Evolutionary conservation across 2,329 filamentous ascomycete genomes (phyloP).

Genomic region (Sphaerulina populicola): DNA sequence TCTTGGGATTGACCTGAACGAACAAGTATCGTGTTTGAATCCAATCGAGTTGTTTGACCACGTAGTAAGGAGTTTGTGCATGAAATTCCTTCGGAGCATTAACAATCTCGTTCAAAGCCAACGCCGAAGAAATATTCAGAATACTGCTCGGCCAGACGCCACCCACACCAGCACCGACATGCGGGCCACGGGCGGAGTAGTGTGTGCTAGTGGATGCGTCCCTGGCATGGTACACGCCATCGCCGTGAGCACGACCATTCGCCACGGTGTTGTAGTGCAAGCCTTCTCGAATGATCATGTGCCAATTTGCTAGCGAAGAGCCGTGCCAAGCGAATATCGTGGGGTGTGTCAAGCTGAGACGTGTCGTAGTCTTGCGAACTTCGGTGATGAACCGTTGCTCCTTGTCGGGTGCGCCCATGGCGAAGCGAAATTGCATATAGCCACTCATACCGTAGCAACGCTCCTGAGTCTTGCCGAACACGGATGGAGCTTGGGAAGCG

Average conservation of each 20-base stretch:
- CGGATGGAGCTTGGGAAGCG: slow-evolving; percentile 8
- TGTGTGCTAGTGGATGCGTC: slow-evolving; percentile 48
- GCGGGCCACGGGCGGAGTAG: slow-evolving; percentile 37
- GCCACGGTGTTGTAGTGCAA: slow-evolving; percentile 58
- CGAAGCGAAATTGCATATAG: slow-evolving; percentile 78
- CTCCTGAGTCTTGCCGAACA: slow-evolving; percentile 26
- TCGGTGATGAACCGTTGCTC: slow-evolving; percentile 65
- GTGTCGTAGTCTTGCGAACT: slow-evolving; percentile 43
- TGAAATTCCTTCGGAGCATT: slow-evolving; percentile 60
- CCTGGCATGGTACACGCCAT: slow-evolving; percentile 74
- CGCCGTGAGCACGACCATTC: slow-evolving; percentile 63
- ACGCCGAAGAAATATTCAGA: slow-evolving; percentile 48
- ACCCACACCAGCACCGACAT: neutral
- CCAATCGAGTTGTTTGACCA: slow-evolving; percentile 71
- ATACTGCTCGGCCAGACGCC: slow-evolving; percentile 57
- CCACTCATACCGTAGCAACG: slow-evolving; percentile 54
- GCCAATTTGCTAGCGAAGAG: slow-evolving; percentile 70
- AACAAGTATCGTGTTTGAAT: slow-evolving; percentile 84
- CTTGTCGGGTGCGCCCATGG: slow-evolving; percentile 81
- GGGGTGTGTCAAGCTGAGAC: slow-evolving; percentile 45
- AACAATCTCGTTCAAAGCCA: slow-evolving; percentile 79
- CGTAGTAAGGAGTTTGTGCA: slow-evolving; percentile 52
- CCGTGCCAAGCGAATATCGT: slow-evolving; percentile 86
- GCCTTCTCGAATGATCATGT: slow-evolving; percentile 76
- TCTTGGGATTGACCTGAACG: slow-evolving; percentile 37